Evolutionary conservation across 768 basidiomycete genomes (phyloP).

Genomic region (Dioszegia crocea): DNA sequence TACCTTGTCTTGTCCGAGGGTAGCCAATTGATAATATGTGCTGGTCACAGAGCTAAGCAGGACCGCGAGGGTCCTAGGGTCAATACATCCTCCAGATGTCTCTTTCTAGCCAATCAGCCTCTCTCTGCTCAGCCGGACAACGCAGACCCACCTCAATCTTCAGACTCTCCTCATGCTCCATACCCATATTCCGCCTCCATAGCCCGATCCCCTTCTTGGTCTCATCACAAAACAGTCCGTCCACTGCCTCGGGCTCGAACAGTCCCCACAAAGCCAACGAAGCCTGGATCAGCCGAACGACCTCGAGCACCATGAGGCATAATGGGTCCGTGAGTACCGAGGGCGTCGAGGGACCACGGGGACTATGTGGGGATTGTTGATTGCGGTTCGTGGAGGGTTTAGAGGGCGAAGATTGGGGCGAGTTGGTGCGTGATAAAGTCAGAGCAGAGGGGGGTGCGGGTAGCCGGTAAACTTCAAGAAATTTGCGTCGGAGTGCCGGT

Average conservation of each 20-base stretch:
- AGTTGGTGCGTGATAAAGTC: constrained; percentile 21
- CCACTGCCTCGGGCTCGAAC: constrained; percentile 19
- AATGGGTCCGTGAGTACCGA: constrained; percentile 28
- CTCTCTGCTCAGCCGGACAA: not conserved
- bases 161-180: constrained; percentile 40
- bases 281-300: constrained; percentile 38
- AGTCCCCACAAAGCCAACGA: constrained; percentile 36
- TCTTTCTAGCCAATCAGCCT: constrained; percentile 30
- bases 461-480: constrained; percentile 34
- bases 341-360: constrained; percentile 18
- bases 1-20: constrained; percentile 33
- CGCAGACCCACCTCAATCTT: constrained; percentile 35
- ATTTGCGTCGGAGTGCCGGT: constrained; percentile 35
- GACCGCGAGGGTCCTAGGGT: constrained; percentile 34
- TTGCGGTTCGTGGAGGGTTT: constrained; percentile 19
- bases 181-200: constrained; percentile 40
- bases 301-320: constrained; percentile 26
- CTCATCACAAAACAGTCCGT: constrained; percentile 44
- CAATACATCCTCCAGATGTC: constrained; percentile 43
- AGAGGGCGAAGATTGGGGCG: constrained; percentile 19
- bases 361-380: constrained; percentile 14
- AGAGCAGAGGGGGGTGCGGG: constrained; percentile 20
- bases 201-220: constrained; percentile 34
- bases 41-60: constrained; percentile 38
- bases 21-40: constrained; percentile 36